Conservation (phyloP, 2,329 filamentous ascomycete species). For the Chaetomiaceae sp. region DNA sequence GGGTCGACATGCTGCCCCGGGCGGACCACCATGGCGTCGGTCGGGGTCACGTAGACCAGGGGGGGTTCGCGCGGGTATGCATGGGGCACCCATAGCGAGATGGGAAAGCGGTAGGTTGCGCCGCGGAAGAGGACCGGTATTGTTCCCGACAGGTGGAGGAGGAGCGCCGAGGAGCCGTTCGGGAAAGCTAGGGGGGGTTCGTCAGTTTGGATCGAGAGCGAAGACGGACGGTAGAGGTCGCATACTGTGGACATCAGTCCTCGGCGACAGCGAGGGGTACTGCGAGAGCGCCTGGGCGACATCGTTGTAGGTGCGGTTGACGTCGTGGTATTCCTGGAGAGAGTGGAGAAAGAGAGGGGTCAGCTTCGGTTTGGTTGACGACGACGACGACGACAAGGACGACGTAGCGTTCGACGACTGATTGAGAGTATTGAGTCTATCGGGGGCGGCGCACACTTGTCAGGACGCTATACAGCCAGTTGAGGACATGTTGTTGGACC, state of each 20-base stretch:
- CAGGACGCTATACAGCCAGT: constrained; percentile 91
- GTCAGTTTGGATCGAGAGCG: too few species aligned
- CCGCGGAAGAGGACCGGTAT: constrained; percentile 89
- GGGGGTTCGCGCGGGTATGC: constrained; percentile 82
- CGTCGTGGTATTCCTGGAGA: constrained; percentile 89
- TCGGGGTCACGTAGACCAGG: constrained; percentile 82
- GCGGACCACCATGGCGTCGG: constrained; percentile 80
- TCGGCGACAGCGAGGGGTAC: constrained; percentile 73
- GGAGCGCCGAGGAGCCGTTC: constrained; percentile 77
- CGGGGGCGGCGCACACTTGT: constrained; percentile 55
- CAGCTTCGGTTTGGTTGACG: constrained; percentile 4
- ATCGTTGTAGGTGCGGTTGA: constrained; percentile 89
- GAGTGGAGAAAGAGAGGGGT: constrained; percentile 8
- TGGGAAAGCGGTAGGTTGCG: constrained; percentile 81
- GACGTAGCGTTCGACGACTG: too few species aligned
- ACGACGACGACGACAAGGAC: too few species aligned
- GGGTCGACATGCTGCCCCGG: constrained; percentile 93
- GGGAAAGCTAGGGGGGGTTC: constrained; percentile 63
- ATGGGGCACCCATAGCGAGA: constrained; percentile 90
- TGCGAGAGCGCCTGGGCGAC: constrained; percentile 75
- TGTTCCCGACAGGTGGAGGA: constrained; percentile 81
- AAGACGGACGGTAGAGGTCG: too few species aligned
- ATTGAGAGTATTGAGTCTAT: neutral
- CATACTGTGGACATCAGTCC: constrained; percentile 93
- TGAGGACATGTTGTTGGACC: constrained; percentile 83